Percentiles rank a stretch among this genome's conserved stretches.
These are phyloP conservation scores for Chondrostereum purpureum DNA, from an alignment of 1,284 basidiomycete genomes.

Conservation along the genomic window DNA sequence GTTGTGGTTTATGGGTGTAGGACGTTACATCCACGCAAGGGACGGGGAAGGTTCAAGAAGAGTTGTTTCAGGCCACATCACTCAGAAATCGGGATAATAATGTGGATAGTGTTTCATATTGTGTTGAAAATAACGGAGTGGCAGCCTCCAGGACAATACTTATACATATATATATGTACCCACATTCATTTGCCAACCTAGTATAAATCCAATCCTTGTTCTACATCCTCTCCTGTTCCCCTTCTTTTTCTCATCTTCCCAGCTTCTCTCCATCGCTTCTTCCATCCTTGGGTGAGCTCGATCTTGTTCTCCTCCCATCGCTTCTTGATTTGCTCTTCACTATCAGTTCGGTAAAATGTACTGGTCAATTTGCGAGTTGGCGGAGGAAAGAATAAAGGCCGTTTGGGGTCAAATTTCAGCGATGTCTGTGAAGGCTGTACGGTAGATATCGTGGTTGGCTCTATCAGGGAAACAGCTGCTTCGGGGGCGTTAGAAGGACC, in stretches of 20 bases:
- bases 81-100: too few species aligned
- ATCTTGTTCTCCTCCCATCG: conserved; percentile 68
- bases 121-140: too few species aligned
- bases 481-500: conserved; percentile 4
- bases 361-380: conserved; percentile 37
- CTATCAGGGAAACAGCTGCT: conserved; percentile 8
- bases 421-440: conserved; percentile 9
- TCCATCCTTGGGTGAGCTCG: conserved; percentile 76
- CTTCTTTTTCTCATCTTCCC: conserved; percentile 57
- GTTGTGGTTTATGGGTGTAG: conserved; percentile 67
- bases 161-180: too few species aligned
- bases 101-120: too few species aligned
- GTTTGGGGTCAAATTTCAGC: conserved; percentile 44
- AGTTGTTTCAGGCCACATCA: too few species aligned
- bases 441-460: conserved; percentile 10
- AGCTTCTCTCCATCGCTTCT: conserved; percentile 74
- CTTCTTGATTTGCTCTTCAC: conserved; percentile 56
- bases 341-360: conserved; percentile 46
- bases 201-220: too few species aligned
- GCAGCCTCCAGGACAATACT: too few species aligned
- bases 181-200: too few species aligned
- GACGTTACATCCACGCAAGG: conserved; percentile 60
- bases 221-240: conserved; percentile 29
- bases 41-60: too few species aligned
- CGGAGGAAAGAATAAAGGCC: conserved; percentile 60